Base-by-base conservation (phyloP, 257 asterid species). In the Solanum ossicruentum region DNA sequence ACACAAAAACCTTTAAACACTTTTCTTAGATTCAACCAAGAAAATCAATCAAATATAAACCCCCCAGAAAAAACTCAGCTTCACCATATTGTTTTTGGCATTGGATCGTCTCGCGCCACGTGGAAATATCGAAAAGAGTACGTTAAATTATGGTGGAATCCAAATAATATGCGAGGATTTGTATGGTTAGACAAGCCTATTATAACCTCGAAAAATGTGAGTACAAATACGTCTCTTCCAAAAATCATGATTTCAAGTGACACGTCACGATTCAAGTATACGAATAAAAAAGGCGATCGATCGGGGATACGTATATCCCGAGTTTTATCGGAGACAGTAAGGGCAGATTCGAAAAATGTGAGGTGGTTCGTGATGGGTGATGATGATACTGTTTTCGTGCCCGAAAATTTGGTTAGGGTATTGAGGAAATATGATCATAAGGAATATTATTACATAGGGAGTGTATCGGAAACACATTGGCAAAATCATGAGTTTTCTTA, bases 351-450 rank as follows among this genome's bases (percentile, higher is more conserved):
- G 56, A 16, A 85, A 12, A 79, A 89, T 21, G 91, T 87, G 82
- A 83, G 93, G 55, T 91, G 93, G 93, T 67, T 88, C 28, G 92
- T 91, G 41, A 63, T 89, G 85, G 91, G 89, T 5, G 92, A 91
- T 65, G 93, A 89, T 11, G 92, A 91, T 11, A 91, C 93, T 1
- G 78, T 89, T n/a, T 86, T 91, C 21, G 87, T 91, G 6, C 84
- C 87, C 0, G 90, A 91, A 26, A 91, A 91, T 84, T 67, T 91
- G 7, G 85, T 91, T 0, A 85, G 91, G 72, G 88, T 91, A 32
- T 78, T 91, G 18, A 60, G 81, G 0, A 88, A 89, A 23, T 89
- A 91, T 39, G 92, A 91, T 81, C 88, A 91, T 26, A 89, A 85
- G 10, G 85, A 88, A 39, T 85, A 52, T 43, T 89, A 89, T 72